A percentile compares a stretch with the other conserved stretches of the same genome.
Conservation (phyloP, 2,329 filamentous ascomycete species). For the Fonsecaea multimorphosa region DNA sequence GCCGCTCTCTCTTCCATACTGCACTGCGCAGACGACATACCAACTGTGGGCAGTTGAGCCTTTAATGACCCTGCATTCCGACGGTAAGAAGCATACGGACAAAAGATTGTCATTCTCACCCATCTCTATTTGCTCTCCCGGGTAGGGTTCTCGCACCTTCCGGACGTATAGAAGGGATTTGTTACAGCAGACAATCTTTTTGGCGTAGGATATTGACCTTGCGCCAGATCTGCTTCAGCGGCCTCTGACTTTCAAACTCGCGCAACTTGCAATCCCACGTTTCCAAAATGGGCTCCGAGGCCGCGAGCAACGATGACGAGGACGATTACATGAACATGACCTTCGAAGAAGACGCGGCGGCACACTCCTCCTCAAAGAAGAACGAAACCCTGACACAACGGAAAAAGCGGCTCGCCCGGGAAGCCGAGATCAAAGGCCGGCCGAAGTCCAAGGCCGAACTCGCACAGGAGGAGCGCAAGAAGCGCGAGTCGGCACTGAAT, state of each 20-base stretch:
- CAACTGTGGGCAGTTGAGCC: background rate
- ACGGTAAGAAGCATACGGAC: background rate
- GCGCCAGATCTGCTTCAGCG: slow-evolving; percentile 1
- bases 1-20: background rate
- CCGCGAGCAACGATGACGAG: slow-evolving; percentile 69
- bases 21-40: background rate
- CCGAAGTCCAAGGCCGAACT: slow-evolving; percentile 81
- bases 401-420: slow-evolving; percentile 62
- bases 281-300: slow-evolving; percentile 6
- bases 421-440: slow-evolving; percentile 67
- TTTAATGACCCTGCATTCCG: background rate
- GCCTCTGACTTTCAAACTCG: background rate
- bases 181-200: background rate
- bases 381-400: slow-evolving; percentile 70
- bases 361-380: slow-evolving; percentile 46
- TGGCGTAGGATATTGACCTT: slow-evolving; percentile 13
- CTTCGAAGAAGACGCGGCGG: slow-evolving; percentile 69
- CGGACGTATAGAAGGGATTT: background rate
- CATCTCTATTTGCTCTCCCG: background rate
- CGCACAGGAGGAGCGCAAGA: slow-evolving; percentile 72
- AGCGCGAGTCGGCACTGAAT: slow-evolving; percentile 76
- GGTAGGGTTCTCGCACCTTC: background rate
- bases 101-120: background rate
- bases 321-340: slow-evolving; percentile 99
- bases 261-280: background rate